Evolutionary conservation across 257 asterid species (phyloP).

Genomic region (Datura wrightii): DNA sequence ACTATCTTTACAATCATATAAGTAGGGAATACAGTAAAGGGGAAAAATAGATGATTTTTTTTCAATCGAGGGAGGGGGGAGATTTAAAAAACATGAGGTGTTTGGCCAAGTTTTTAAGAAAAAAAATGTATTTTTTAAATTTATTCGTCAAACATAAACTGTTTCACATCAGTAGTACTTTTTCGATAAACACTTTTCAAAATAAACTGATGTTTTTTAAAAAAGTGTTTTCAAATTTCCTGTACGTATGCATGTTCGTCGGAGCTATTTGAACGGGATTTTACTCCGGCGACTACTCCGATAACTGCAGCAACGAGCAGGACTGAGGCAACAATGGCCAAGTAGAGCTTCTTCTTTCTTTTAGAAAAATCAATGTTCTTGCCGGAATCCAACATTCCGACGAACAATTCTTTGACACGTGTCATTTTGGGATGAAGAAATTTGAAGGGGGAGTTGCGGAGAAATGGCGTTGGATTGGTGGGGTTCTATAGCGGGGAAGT

Average conservation of each 20-base stretch:
- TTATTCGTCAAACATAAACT: too few species aligned
- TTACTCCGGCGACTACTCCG: constrained; percentile 43
- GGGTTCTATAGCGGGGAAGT: not conserved
- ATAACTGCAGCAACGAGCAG: constrained; percentile 33
- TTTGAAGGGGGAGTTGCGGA: not conserved
- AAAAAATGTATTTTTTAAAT: too few species aligned
- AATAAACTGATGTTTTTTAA: too few species aligned
- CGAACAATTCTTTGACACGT: constrained; percentile 30
- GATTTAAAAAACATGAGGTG: too few species aligned
- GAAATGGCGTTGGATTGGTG: not conserved
- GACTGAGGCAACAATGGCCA: constrained; percentile 43
- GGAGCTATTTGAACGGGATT: constrained; percentile 31
- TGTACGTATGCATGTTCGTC: not conserved
- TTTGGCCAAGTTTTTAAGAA: too few species aligned
- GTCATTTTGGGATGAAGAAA: constrained; percentile 38
- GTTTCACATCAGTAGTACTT: too few species aligned
- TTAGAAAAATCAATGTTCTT: constrained; percentile 25
- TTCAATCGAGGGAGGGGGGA: too few species aligned
- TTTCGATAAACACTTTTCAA: too few species aligned
- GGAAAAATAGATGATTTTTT: not conserved
- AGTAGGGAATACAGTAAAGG: not conserved
- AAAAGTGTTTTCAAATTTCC: too few species aligned
- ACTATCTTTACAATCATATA: not conserved
- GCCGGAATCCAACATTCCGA: constrained; percentile 46
- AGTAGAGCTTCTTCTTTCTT: constrained; percentile 36